Conservation (phyloP, 2,329 filamentous ascomycete genomes). For the Chrysosporium queenslandicum region DNA sequence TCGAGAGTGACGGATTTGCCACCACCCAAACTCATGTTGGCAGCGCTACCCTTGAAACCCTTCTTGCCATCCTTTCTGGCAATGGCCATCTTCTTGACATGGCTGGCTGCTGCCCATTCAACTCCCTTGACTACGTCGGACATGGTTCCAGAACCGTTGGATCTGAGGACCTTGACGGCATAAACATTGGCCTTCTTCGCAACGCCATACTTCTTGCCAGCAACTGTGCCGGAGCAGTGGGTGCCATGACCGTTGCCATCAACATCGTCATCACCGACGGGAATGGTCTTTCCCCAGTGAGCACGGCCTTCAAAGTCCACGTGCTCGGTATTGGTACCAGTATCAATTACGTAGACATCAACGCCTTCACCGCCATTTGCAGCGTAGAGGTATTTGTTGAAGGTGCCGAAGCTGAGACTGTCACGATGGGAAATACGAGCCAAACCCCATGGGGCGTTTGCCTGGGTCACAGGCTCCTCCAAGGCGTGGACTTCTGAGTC, state of each 20-base stretch:
- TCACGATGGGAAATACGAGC: conserved; percentile 95
- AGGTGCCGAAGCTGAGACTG: conserved; percentile 74
- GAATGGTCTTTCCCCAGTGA: conserved; percentile 94
- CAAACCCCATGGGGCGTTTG: conserved; percentile 95
- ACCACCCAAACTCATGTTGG: conserved; percentile 98
- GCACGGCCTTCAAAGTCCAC: conserved; percentile 97
- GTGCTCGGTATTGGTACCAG: conserved; percentile 85
- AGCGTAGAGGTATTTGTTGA: conserved; percentile 96
- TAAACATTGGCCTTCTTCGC: conserved; percentile 97
- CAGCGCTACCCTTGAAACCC: conserved; percentile 96
- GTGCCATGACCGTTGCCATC: conserved; percentile 98
- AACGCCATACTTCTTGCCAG: conserved; percentile 97
- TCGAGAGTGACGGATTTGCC: conserved; percentile 92
- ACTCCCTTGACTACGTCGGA: conserved; percentile 97
- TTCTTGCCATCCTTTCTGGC: conserved; percentile 80
- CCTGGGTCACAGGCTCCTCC: conserved; percentile 57
- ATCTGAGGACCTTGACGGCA: conserved; percentile 95
- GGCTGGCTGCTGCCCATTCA: conserved; percentile 78
- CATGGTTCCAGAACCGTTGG: conserved; percentile 97
- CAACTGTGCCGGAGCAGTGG: conserved; percentile 97
- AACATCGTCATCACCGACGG: conserved; percentile 66
- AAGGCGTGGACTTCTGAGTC: conserved; percentile 87
- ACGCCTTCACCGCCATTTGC: conserved; percentile 89
- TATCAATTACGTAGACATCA: conserved; percentile 97
- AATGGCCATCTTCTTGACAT: conserved; percentile 62